Base-by-base conservation (phyloP, 2,329 filamentous ascomycete genomes). In the Xylariales sp. region DNA sequence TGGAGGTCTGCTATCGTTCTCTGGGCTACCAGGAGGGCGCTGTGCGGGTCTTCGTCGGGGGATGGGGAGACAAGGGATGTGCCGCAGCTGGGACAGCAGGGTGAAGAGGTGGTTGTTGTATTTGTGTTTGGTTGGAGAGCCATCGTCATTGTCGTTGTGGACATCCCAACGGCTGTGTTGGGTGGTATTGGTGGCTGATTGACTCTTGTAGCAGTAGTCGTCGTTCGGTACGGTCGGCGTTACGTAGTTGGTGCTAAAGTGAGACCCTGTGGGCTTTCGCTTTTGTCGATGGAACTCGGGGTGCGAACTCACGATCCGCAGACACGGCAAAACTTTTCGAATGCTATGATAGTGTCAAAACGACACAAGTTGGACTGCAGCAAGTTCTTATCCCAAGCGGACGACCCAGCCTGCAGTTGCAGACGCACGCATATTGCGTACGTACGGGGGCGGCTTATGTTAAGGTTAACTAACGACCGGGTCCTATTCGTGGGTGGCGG, bases 1-100 rank as follows among this genome's bases (percentile, higher is more conserved):
- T 89, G 79, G 32, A 91, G 71, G 53, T 88, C 82, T 48, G 73
- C 66, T 54, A 87, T 82, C 55, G 79, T 73, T 46, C 72, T 66
- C 57, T 81, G 76, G 42, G 80, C 73, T 41, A 68, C 65, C 20
- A 69, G 63, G 22, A 82, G 72, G 33, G 69, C 66, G 21, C 56
- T 46, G 31, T 65, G 63, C 5, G 65, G 54, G 22, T 67, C 57
- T 20, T 66, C 57, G 49, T 53, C 33, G 47, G 44, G 19, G 52
- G 38, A 19, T 42, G 55, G 43, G 37, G 61, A 43, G 29, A 58
- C 56, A 32, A 71, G 55, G 37, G 61, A 55, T 51, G 61, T 63
- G 49, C 74, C 74, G 61, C 74, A 78, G 54, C 64, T 65, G 1
- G 74, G 72, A 50, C 74, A 78, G 66, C 68, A 68, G 27, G 57